Conservation (phyloP, 768 basidiomycete species). For the Tylopilus plumbeoviolaceoides region DNA sequence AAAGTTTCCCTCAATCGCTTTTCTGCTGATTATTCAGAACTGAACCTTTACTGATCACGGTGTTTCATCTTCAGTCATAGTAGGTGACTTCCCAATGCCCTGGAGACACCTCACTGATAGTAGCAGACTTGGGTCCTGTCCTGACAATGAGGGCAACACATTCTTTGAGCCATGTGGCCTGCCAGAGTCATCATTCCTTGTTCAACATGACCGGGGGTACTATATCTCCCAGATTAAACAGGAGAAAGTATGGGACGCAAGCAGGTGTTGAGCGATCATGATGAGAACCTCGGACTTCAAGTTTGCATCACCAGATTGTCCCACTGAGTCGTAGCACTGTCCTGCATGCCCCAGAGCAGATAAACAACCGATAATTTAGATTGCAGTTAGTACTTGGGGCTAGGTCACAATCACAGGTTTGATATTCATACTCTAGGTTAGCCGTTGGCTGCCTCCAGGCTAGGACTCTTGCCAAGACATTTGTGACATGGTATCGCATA, state of each 20-base stretch:
- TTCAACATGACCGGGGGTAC: conserved; percentile 54
- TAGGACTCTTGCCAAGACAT: too few species aligned
- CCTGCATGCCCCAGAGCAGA: too few species aligned
- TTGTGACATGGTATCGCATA: too few species aligned
- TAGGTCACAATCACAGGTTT: too few species aligned
- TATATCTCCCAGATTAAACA: conserved; percentile 47
- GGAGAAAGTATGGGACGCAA: conserved; percentile 72
- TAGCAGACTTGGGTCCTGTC: conserved; percentile 24
- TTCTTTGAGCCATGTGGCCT: conserved; percentile 46
- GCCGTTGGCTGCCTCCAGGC: too few species aligned
- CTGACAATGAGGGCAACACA: conserved; percentile 52
- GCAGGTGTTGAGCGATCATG: conserved; percentile 63
- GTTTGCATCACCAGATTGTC: too few species aligned
- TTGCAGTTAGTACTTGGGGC: too few species aligned
- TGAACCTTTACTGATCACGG: conserved; percentile 36
- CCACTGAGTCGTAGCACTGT: too few species aligned
- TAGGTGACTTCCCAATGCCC: conserved; percentile 49
- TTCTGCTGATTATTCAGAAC: conserved; percentile 38
- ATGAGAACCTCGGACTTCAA: too few species aligned
- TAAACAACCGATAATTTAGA: too few species aligned
- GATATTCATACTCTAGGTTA: too few species aligned
- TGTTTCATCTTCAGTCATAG: conserved; percentile 43
- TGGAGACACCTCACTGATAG: conserved; percentile 52
- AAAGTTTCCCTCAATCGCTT: conserved; percentile 23
- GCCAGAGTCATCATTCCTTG: conserved; percentile 49